Percentiles rank a stretch among this genome's conserved stretches.
These are phyloP conservation scores for Drechslerella stenobrocha DNA, from an alignment of 2,329 filamentous ascomycete genomes.

Conservation along the genomic window DNA sequence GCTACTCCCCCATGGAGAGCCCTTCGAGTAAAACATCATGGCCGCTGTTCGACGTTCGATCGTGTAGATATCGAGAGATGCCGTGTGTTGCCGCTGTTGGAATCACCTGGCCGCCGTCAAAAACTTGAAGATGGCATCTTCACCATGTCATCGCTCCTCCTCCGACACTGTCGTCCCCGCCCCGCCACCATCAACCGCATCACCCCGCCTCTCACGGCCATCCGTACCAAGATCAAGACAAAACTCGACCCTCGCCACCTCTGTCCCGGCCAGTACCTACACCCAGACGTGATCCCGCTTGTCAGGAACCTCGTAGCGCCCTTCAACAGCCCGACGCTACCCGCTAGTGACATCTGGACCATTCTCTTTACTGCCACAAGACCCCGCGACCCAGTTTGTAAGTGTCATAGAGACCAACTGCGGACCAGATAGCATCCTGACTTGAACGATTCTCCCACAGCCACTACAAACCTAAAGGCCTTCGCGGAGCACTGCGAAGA, in stretches of 20 bases:
- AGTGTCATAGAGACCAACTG: neutral
- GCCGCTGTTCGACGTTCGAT: no score
- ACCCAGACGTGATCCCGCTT: conserved; percentile 25
- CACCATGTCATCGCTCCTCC: conserved; percentile 18
- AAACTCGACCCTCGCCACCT: conserved; percentile 12
- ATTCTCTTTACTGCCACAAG: conserved; percentile 29
- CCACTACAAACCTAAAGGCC: conserved; percentile 39
- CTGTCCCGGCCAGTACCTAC: conserved; percentile 24
- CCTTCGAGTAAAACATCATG: no score
- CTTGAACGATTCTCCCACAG: conserved; percentile 5
- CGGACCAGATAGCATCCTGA: no score
- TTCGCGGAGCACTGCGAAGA: conserved; percentile 31
- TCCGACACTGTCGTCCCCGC: conserved; percentile 10
- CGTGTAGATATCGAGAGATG: no score
- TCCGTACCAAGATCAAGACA: neutral
- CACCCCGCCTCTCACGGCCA: neutral
- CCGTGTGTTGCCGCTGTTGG: neutral
- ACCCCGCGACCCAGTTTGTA: conserved; percentile 45
- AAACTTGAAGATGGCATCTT: no score
- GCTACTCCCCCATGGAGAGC: no score
- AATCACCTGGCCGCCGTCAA: neutral
- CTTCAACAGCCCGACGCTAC: neutral
- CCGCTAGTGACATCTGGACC: conserved; percentile 25
- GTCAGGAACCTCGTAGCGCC: conserved; percentile 7
- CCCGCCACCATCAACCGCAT: conserved; percentile 6